Evolutionary conservation across 192 early-diverging fungal species (phyloP).

Genomic region (Linnemannia elongata): DNA sequence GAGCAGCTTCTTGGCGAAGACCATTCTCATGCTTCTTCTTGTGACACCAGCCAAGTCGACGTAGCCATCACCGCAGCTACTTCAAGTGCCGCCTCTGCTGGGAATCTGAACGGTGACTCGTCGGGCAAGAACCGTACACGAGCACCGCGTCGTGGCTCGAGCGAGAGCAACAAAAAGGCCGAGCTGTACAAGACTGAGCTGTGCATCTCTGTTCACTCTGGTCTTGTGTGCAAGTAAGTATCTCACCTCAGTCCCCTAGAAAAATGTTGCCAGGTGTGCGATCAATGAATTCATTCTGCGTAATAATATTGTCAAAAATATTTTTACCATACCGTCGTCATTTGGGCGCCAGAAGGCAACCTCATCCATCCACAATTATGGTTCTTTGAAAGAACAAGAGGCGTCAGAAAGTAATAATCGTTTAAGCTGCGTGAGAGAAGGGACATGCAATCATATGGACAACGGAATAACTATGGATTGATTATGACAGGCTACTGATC

Average conservation of each 20-base stretch:
- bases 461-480: not conserved
- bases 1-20: not conserved
- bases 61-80: not conserved
- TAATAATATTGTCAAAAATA: not conserved
- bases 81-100: not conserved
- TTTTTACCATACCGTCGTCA: not conserved
- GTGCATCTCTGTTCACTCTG: constrained; percentile 52
- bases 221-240: constrained; percentile 67
- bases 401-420: not conserved
- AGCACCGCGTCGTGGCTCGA: constrained; percentile 5
- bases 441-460: not conserved
- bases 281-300: not conserved
- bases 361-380: no score
- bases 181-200: constrained; percentile 60
- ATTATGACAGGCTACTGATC: constrained; percentile 3
- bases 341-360: no score
- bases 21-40: not conserved
- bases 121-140: not conserved
- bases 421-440: not conserved
- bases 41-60: not conserved
- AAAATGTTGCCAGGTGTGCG: not conserved
- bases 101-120: not conserved
- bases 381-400: not conserved
- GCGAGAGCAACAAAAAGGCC: constrained; percentile 27
- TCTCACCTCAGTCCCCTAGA: not conserved